Evolutionary conservation across 129 eudicot genomes (phyloP).

Genomic region (Escallonia herrerae): DNA sequence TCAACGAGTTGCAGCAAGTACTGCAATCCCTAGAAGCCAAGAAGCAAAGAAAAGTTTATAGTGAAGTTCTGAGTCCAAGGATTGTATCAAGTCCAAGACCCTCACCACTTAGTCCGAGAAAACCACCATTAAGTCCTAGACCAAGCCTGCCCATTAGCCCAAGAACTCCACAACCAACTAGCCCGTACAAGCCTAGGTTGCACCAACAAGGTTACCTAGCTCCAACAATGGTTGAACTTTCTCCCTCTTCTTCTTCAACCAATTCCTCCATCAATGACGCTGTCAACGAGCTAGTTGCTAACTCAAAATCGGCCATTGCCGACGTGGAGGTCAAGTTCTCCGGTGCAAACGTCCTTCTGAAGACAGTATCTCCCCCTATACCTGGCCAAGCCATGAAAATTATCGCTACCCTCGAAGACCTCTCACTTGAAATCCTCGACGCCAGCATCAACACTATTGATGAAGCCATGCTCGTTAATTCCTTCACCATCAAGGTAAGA

Average conservation of each 20-base stretch:
- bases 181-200: constrained; percentile 36
- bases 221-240: constrained; percentile 14
- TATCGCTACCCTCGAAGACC: constrained; percentile 48
- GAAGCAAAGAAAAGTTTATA: constrained; percentile 65
- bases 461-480: constrained; percentile 50
- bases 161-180: constrained; percentile 64
- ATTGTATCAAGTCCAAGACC: constrained; percentile 64
- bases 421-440: constrained; percentile 73
- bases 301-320: constrained; percentile 63
- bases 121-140: constrained; percentile 70
- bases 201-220: constrained; percentile 27
- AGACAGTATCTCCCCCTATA: constrained; percentile 51
- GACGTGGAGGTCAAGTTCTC: constrained; percentile 86
- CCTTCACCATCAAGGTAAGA: constrained; percentile 83
- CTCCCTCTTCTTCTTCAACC: constrained; percentile 30
- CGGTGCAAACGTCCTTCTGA: constrained; percentile 59
- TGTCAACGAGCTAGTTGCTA: constrained; percentile 63
- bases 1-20: constrained; percentile 72
- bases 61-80: constrained; percentile 56
- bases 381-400: constrained; percentile 68
- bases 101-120: constrained; percentile 64
- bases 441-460: constrained; percentile 56
- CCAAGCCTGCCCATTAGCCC: constrained; percentile 68
- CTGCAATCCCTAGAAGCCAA: constrained; percentile 75
- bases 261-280: constrained; percentile 30